Evolutionary conservation across 352 stramenopile species (phyloP).

Genomic region (Phytopythium chamaehyphon): DNA sequence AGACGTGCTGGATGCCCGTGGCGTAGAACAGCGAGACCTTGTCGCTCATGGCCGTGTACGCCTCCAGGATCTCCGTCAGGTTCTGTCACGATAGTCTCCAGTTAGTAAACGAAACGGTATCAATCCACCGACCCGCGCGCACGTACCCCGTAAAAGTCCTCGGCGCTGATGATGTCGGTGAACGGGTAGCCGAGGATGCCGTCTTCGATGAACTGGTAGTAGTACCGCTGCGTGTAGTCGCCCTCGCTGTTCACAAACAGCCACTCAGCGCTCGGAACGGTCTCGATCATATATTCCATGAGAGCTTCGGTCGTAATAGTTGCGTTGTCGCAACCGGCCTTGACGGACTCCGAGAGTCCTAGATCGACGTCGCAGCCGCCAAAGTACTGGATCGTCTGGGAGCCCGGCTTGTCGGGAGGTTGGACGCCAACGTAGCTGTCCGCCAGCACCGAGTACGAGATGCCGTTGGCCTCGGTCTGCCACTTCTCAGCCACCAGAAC

Average conservation of each 20-base stretch:
- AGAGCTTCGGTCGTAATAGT: conserved; percentile 30
- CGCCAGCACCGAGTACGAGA: conserved; percentile 29
- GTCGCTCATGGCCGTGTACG: conserved; percentile 21
- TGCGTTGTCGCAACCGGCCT: conserved; percentile 16
- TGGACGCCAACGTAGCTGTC: conserved; percentile 48
- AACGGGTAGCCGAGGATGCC: conserved; percentile 57
- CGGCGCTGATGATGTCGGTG: conserved; percentile 37
- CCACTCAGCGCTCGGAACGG: conserved; percentile 37
- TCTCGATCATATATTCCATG: conserved; percentile 32
- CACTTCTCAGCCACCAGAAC: conserved; percentile 20
- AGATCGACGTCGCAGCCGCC: conserved; percentile 27
- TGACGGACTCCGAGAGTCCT: conserved; percentile 9
- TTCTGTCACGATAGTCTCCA: conserved; percentile 11
- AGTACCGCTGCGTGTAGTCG: conserved; percentile 54
- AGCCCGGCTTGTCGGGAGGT: conserved; percentile 17
- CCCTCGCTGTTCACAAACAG: conserved; percentile 58
- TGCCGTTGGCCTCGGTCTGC: conserved; percentile 25
- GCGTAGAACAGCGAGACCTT: conserved; percentile 25
- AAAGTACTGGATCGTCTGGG: conserved; percentile 31
- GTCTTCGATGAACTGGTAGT: conserved; percentile 52
- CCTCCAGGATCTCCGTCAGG: conserved; percentile 22
- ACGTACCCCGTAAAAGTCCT: conserved; percentile 40
- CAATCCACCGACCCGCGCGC: not conserved
- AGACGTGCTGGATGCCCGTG: conserved; percentile 23
- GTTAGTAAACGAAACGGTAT: conserved; percentile 5